Conservation (phyloP, 2,329 filamentous ascomycete genomes). For the Fusarium transvaalense region DNA sequence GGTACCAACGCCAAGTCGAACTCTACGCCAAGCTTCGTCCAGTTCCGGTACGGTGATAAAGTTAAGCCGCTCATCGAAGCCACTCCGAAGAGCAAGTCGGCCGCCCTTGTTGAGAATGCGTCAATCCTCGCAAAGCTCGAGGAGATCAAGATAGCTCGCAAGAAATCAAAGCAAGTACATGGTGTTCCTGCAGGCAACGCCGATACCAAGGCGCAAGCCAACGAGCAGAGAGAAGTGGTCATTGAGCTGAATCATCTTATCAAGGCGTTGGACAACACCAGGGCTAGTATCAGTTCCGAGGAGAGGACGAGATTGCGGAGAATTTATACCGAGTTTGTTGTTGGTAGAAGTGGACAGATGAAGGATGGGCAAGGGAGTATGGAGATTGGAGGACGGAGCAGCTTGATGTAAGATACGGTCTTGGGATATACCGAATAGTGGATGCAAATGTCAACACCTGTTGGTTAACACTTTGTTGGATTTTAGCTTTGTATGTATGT, state of each 20-base stretch:
- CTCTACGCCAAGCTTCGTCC: constrained; percentile 72
- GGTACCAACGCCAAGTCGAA: constrained; percentile 50
- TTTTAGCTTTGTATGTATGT: not conserved
- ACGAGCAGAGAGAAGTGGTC: constrained; percentile 74
- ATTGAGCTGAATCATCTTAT: constrained; percentile 88
- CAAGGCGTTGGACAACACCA: constrained; percentile 80
- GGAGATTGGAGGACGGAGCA: constrained; percentile 92
- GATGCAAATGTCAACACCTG: constrained; percentile 1
- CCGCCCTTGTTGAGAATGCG: constrained; percentile 78
- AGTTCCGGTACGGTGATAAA: constrained; percentile 83
- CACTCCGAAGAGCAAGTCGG: constrained; percentile 63
- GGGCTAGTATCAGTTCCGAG: constrained; percentile 83
- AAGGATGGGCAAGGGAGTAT: constrained; percentile 90
- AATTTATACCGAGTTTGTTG: constrained; percentile 94
- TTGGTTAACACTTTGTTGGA: not conserved
- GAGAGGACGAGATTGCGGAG: constrained; percentile 79
- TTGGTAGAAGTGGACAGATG: constrained; percentile 94
- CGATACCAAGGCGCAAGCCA: constrained; percentile 49
- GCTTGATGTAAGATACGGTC: constrained; percentile 78
- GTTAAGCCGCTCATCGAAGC: constrained; percentile 58
- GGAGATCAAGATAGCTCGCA: constrained; percentile 78
- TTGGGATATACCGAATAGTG: constrained; percentile 12
- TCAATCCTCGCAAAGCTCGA: constrained; percentile 85
- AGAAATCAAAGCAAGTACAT: constrained; percentile 55
- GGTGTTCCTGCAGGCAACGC: constrained; percentile 44